Evolutionary conservation across 495 filamentous ascomycete species (phyloP), one percentile per base, ranked within the genome.

Genomic region (Cercophora samala): DNA sequence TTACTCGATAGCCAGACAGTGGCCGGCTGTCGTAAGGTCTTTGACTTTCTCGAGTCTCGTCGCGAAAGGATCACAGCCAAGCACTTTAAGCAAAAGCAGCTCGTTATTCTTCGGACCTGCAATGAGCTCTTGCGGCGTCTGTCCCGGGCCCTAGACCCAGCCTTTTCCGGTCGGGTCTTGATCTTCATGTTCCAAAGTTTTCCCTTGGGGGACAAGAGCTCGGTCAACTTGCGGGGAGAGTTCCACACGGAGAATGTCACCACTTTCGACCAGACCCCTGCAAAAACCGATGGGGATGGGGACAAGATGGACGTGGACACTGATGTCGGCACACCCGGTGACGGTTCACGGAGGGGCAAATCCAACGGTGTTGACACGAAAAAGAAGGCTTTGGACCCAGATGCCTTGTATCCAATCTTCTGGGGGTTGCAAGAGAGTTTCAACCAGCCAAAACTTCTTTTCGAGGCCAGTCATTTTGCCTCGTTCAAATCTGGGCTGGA

Each of bases 121-220:
- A 99, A 98, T 77, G 96, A 98, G 77, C 84, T 99, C 3, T 86
- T 98, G 9, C 88, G 95, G 59, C 85, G 95, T 64, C 83, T 99
- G 4, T 98, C 95, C 2, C 84, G 96, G 58, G 93, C 95, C 4
- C 93, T 97, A 72, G 96, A 99, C 78, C 92, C 96, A 0, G 93
- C 96, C 3, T 99, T 99, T 76, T 97, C 93, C 75, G 95, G 95
- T 46, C 85, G 94, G 56, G 93, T 99, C 22, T 97, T 97, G 74
- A 96, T 99, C 69, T 99, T 97, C 73, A 86, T 98, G 65, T 98
- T 97, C 77, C 95, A 98, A 76, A 96, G 91, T 75, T 97, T 98
- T 72, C 93, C 95, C 13, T 83, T 98, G 0, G 93, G 93, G 25
- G 95, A 99, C 79, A 94, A 91, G 72, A 97, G 95, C 75, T 97